These are phyloP conservation scores for Lagenidium giganteum DNA, from an alignment of 352 stramenopile species.

Conservation along the genomic window DNA sequence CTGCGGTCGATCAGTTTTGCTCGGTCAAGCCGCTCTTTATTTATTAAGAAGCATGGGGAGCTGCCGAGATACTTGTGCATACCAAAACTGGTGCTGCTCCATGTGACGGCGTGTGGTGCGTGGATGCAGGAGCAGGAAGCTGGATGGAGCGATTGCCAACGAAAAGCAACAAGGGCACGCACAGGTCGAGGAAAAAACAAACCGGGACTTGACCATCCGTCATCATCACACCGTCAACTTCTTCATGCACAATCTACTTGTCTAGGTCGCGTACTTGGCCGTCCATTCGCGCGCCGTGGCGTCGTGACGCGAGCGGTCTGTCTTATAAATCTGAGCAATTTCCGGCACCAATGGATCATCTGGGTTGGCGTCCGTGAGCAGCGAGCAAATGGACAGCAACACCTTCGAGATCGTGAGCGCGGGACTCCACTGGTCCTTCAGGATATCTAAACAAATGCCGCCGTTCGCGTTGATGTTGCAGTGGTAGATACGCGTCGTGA, in stretches of 20 bases:
- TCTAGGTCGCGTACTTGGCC: conserved; percentile 97
- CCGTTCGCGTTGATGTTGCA: conserved; percentile 99
- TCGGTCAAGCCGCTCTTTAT: no score
- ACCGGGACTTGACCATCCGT: no score
- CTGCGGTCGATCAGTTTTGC: no score
- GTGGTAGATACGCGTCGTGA: conserved; percentile 99
- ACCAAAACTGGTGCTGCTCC: no score
- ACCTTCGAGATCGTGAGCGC: conserved; percentile 98
- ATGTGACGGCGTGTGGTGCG: no score
- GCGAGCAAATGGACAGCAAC: conserved; percentile 97
- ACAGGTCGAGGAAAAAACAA: no score
- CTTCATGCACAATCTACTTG: conserved; percentile 29
- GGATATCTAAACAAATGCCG: conserved; percentile 98
- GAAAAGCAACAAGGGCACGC: no score
- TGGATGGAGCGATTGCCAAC: no score
- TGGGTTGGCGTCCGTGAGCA: conserved; percentile 98
- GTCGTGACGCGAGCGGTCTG: conserved; percentile 88
- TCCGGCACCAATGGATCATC: conserved; percentile 94
- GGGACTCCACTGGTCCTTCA: conserved; percentile 99
- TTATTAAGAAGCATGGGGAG: no score
- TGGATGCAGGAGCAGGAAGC: no score
- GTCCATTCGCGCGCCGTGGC: conserved; percentile 95
- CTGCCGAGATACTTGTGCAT: no score
- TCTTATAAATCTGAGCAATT: conserved; percentile 92
- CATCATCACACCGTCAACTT: no score